Evolutionary conservation across 495 filamentous ascomycete genomes (phyloP), one percentile per base, ranked within the genome.

Genomic region (Penicillium subrubescens): DNA sequence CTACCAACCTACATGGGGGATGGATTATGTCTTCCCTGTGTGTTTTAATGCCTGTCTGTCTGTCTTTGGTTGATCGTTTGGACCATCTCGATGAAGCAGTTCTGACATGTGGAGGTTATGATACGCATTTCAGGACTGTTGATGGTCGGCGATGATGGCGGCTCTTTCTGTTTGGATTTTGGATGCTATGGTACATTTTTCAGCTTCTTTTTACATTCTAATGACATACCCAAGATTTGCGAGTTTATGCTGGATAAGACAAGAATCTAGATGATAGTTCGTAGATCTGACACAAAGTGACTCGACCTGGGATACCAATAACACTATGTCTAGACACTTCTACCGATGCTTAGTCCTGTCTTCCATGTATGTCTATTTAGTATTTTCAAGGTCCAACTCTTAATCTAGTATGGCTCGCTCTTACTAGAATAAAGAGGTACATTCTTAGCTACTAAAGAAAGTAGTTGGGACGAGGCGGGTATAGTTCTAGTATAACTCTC

Each of bases 141-240:
- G 25, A 56, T 37, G 53, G 33, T 56, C 53, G 12, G n/a, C 53
- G 48, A 52, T 29, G 48, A 15, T 17, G 23, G 27, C 19, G 19
- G 44, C 25, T 27, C 25, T 27, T 27, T 27, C 7, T 8, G 8
- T 10, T 48, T 48, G 44, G 8, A 4, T 21, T 54, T 53, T 54
- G 51, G 51, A 29, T 54, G 25, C 31, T 34, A 7, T 54, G 8
- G 51, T 34, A 11, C 25, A 29, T 19, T 34, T 34, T 19, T 10
- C 2, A 34, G 51, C 31, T 21, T 53, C 25, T 29, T 56, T 56
- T 5, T n/a, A 27, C 33, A 14, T 54, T 35, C 34, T 56, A 56
- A 56, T 39, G 33, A 56, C 29, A 56, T 56, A 56, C 53, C 53
- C 53, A 56, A 19, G 25, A 34, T 29, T 54, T 54, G 6, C n/a